These are phyloP conservation scores for Darksidea phi DNA, from an alignment of 495 filamentous ascomycete genomes.

Conservation along the genomic window DNA sequence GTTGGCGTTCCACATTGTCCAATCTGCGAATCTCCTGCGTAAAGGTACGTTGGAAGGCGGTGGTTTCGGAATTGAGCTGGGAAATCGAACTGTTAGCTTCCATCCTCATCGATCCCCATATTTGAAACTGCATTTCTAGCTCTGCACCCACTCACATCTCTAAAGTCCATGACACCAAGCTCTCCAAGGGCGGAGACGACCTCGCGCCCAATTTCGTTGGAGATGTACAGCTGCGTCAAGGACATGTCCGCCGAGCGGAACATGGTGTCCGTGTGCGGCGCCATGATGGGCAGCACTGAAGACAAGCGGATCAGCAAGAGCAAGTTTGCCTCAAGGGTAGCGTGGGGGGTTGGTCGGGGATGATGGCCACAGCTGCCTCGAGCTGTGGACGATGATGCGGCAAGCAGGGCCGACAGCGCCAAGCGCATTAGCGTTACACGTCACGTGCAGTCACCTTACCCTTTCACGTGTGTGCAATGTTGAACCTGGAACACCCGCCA, in stretches of 20 bases:
- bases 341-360: constrained; percentile 9
- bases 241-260: constrained; percentile 99
- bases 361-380: constrained; percentile 19
- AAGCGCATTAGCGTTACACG: neutral
- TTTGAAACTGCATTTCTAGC: constrained; percentile 4
- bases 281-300: constrained; percentile 48
- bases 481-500: too few species aligned
- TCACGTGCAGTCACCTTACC: constrained; percentile 12
- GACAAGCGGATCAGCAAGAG: constrained; percentile 6
- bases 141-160: constrained; percentile 69
- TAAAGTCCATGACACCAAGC: constrained; percentile 91
- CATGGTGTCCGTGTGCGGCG: constrained; percentile 73
- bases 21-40: constrained; percentile 95
- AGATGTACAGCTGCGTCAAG: constrained; percentile 98
- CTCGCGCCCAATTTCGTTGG: constrained; percentile 97
- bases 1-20: constrained; percentile 96
- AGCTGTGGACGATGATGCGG: constrained; percentile 13
- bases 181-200: constrained; percentile 95
- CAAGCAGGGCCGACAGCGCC: constrained; percentile 4
- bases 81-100: constrained; percentile 26
- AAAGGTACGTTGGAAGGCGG: constrained; percentile 94
- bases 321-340: constrained; percentile 7
- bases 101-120: constrained; percentile 20
- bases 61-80: constrained; percentile 82
- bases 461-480: too few species aligned